Conservation (phyloP, 2,329 filamentous ascomycete species). For the Sporothrix euskadiensis region DNA sequence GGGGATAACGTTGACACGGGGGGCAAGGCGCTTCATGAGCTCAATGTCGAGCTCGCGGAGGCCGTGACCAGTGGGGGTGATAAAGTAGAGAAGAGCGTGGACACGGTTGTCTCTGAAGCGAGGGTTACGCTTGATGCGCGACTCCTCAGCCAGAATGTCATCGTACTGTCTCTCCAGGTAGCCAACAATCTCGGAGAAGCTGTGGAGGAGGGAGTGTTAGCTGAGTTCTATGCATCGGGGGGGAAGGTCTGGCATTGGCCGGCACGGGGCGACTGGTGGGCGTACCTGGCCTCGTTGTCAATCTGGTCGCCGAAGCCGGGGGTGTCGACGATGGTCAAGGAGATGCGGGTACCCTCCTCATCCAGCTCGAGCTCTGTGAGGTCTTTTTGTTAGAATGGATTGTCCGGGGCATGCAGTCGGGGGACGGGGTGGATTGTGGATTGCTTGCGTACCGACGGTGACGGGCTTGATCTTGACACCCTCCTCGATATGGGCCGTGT, state of each 20-base stretch:
- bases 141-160: constrained; percentile 98
- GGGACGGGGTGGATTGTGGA: neutral
- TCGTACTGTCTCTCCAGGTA: constrained; percentile 99
- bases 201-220: constrained; percentile 41
- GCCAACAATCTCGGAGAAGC: constrained; percentile 96
- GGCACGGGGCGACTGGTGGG: neutral
- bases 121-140: constrained; percentile 99
- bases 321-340: constrained; percentile 96
- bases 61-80: constrained; percentile 95
- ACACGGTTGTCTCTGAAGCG: constrained; percentile 99
- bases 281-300: constrained; percentile 95
- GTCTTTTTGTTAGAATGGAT: constrained; percentile 38
- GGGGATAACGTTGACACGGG: constrained; percentile 97
- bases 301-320: constrained; percentile 98
- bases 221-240: no score
- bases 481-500: constrained; percentile 87
- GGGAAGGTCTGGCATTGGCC: neutral
- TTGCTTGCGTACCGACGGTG: constrained; percentile 70
- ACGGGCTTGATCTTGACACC: constrained; percentile 98
- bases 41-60: constrained; percentile 99
- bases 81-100: constrained; percentile 98
- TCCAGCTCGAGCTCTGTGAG: constrained; percentile 83
- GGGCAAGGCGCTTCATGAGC: constrained; percentile 98
- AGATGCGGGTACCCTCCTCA: constrained; percentile 97
- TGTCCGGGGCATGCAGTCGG: neutral